Conservation (phyloP, 768 basidiomycete genomes). For the Epithele typhae region DNA sequence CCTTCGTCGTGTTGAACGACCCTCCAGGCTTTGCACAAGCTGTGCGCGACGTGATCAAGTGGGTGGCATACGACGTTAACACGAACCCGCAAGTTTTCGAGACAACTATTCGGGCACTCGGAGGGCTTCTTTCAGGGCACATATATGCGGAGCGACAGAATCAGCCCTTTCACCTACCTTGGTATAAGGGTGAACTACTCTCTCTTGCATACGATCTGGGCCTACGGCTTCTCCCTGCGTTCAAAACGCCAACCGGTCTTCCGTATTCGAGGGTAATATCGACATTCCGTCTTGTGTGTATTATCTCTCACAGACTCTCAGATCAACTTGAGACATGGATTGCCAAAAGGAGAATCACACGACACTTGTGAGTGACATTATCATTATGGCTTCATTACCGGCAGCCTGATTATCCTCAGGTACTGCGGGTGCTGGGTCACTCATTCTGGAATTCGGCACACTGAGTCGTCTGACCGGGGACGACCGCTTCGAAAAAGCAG, state of each 20-base stretch:
- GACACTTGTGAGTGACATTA: constrained; percentile 70
- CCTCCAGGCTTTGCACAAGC: constrained; percentile 77
- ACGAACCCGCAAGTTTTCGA: constrained; percentile 99
- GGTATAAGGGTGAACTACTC: constrained; percentile 82
- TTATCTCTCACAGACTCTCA: constrained; percentile 21
- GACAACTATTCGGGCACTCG: constrained; percentile 90
- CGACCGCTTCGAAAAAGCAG: constrained; percentile 83
- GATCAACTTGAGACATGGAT: constrained; percentile 82
- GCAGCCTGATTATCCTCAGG: constrained; percentile 38
- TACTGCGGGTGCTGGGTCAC: constrained; percentile 87
- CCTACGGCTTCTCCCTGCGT: constrained; percentile 82
- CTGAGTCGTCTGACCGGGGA: constrained; percentile 89
- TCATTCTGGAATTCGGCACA: constrained; percentile 93
- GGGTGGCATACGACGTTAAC: constrained; percentile 89
- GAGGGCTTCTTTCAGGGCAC: constrained; percentile 84
- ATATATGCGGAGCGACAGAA: constrained; percentile 66
- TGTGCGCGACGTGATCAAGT: constrained; percentile 73
- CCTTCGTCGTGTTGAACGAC: constrained; percentile 85
- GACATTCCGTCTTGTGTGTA: not conserved
- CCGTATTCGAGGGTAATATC: constrained; percentile 78
- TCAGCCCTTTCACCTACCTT: constrained; percentile 71
- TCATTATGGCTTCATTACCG: not conserved
- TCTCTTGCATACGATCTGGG: constrained; percentile 85
- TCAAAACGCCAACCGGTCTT: constrained; percentile 85
- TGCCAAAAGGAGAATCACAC: constrained; percentile 67